Conservation (phyloP, 208 protist genomes). For the Acanthamoeba quina region DNA sequence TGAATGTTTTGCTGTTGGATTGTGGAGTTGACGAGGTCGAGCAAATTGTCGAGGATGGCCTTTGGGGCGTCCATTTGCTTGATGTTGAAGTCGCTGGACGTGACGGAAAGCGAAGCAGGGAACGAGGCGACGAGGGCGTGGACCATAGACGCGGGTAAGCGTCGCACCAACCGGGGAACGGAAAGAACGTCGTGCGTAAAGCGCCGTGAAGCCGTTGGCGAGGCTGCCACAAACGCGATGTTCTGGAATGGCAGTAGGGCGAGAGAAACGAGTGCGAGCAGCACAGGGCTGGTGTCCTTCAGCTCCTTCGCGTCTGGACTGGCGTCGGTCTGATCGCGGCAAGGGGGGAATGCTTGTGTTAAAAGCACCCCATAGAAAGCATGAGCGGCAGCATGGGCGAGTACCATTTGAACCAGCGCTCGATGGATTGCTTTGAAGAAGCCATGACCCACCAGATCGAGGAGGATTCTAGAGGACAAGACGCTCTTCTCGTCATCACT, state of each 20-base stretch:
- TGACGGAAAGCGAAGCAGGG: background rate
- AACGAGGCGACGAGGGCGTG: background rate
- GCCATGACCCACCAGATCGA: background rate
- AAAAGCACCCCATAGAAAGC: background rate
- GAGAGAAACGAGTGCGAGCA: background rate
- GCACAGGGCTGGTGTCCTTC: background rate
- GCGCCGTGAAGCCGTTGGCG: background rate
- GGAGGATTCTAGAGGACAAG: background rate
- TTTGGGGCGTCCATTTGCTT: background rate
- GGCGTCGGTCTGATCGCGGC: background rate
- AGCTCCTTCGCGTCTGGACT: background rate
- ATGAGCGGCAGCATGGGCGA: background rate
- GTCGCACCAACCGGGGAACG: background rate
- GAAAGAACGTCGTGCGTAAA: background rate
- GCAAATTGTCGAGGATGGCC: slow-evolving; percentile 3
- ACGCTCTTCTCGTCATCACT: slow-evolving; percentile 20
- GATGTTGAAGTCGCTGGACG: background rate
- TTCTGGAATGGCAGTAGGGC: background rate
- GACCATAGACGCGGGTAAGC: background rate
- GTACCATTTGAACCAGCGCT: background rate
- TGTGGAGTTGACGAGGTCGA: background rate
- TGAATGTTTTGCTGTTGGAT: slow-evolving; percentile 19
- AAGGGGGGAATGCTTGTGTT: too few relatives aligned
- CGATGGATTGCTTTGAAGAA: slow-evolving; percentile 12
- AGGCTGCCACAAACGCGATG: background rate